These are phyloP conservation scores for Lactuca sativa DNA, from an alignment of 129 eudicot species.

Conservation along the genomic window DNA sequence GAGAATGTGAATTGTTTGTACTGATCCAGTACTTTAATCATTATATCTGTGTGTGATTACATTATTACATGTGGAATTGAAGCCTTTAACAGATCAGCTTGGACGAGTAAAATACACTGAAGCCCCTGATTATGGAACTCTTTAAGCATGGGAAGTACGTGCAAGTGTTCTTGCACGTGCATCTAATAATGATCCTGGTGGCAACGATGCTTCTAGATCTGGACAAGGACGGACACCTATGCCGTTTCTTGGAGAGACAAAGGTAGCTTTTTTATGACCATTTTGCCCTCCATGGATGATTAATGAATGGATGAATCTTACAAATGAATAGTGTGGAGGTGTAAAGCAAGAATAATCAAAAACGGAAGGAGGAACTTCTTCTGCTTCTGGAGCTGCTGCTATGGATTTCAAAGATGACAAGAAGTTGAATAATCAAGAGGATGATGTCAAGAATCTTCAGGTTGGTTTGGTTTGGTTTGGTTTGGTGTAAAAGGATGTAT, in stretches of 20 bases:
- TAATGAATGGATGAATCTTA: conserved; percentile 81
- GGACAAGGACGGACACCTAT: conserved; percentile 72
- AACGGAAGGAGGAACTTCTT: conserved; percentile 34
- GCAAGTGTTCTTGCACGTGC: conserved; percentile 73
- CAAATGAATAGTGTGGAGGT: conserved; percentile 82
- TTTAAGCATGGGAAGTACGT: conserved; percentile 88
- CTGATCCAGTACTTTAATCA: too few species aligned
- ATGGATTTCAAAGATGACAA: conserved; percentile 61
- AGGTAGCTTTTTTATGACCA: conserved; percentile 37
- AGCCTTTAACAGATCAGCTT: conserved; percentile 79
- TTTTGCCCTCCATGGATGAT: conserved; percentile 74
- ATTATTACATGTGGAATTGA: conserved; percentile 52
- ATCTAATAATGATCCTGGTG: conserved; percentile 14
- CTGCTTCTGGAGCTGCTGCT: conserved; percentile 23
- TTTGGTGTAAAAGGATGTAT: too few species aligned
- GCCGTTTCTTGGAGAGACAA: conserved; percentile 90
- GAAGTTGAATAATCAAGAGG: conserved; percentile 51
- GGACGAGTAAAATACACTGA: conserved; percentile 79
- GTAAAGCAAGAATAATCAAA: conserved; percentile 46
- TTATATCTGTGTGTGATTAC: too few species aligned
- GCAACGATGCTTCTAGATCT: conserved; percentile 58
- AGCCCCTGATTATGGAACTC: conserved; percentile 87
- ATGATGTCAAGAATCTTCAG: conserved; percentile 62
- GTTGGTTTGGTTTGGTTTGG: conserved; percentile 22
- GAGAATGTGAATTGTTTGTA: too few species aligned